phyloP scores from a whole-genome alignment of 2,329 filamentous ascomycete species.

The Hymenoscyphus repandus region DNA sequence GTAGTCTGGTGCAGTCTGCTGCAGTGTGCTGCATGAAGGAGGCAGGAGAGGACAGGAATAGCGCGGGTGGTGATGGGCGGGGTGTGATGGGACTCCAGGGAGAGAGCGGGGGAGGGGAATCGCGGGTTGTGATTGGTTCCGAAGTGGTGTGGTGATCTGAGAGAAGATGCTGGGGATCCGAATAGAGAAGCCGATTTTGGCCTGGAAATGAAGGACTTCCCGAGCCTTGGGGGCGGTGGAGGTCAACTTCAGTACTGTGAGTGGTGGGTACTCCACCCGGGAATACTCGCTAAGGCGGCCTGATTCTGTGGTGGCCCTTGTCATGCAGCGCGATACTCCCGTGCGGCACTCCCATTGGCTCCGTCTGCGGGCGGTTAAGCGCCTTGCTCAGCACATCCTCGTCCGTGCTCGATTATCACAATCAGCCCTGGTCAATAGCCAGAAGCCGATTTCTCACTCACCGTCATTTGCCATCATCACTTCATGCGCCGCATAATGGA shows the following conservation, averaged over 20 bases:
- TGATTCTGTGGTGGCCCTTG: background rate
- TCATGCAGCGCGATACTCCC: background rate
- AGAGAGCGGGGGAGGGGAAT: background rate
- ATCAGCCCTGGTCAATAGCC: background rate
- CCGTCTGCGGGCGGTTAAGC: conserved; percentile 7
- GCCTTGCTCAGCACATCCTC: conserved; percentile 7
- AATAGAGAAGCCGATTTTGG: conserved; percentile 1
- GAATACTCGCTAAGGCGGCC: background rate
- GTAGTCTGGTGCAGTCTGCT: no score
- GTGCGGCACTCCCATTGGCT: background rate
- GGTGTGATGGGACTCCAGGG: conserved; percentile 12
- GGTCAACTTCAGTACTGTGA: background rate
- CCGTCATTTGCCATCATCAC: background rate
- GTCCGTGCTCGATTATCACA: conserved; percentile 13
- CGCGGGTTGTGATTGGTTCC: no score
- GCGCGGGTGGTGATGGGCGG: conserved; percentile 9
- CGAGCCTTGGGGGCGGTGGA: background rate
- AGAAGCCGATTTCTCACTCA: background rate
- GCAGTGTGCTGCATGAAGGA: no score
- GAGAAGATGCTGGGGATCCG: conserved; percentile 11
- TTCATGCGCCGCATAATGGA: background rate
- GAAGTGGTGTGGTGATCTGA: conserved; percentile 4
- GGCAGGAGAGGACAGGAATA: conserved; percentile 17
- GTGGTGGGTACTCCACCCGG: background rate
- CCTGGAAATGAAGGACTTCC: background rate